Percentiles rank a stretch among this genome's conserved stretches.
Evolutionary conservation across 2,329 filamentous ascomycete genomes (phyloP).

Genomic region (Colletotrichum aenigma): DNA sequence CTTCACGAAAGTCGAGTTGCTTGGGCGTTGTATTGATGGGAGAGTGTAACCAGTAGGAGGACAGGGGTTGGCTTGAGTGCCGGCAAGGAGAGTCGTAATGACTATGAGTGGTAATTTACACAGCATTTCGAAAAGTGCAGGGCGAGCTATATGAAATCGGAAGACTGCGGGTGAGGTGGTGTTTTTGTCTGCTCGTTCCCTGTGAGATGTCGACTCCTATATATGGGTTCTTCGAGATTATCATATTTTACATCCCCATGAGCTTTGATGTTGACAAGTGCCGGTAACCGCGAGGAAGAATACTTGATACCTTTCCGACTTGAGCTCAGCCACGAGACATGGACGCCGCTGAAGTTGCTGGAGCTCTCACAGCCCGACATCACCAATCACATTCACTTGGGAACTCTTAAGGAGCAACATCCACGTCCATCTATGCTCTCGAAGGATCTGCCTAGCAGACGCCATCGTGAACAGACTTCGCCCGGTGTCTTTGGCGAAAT

Average conservation of each 20-base stretch:
- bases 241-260: background rate
- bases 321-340: background rate
- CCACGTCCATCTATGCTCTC: background rate
- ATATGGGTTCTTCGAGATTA: background rate
- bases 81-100: background rate
- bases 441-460: background rate
- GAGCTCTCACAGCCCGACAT: background rate
- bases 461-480: background rate
- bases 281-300: background rate
- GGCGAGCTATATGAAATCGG: fast-evolving
- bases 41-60: background rate
- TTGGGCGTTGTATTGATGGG: background rate
- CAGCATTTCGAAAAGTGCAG: background rate
- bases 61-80: background rate
- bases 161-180: background rate
- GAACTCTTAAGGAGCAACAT: background rate
- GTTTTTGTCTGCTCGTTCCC: background rate
- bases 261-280: background rate
- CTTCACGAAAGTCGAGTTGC: background rate
- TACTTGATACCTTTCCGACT: background rate
- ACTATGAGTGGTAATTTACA: background rate
- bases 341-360: background rate
- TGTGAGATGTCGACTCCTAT: background rate
- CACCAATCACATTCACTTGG: background rate
- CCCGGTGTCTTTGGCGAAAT: background rate